Evolutionary conservation across 108 stramenopile genomes (phyloP).

Genomic region (Cyclotella baltica): DNA sequence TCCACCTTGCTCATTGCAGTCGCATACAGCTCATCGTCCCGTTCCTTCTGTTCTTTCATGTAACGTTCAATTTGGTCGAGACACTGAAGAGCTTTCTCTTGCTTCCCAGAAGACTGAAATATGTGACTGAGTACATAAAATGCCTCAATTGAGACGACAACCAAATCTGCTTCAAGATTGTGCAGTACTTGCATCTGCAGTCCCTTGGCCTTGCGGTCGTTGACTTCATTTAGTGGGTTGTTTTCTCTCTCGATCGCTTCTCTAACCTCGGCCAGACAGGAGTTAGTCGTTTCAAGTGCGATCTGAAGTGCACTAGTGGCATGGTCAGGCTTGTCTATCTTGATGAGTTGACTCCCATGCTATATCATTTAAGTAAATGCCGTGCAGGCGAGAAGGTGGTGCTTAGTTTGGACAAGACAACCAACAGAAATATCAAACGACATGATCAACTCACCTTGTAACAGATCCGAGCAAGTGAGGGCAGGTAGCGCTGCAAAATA

Average conservation of each 20-base stretch:
- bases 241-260: conserved; percentile 10
- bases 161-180: conserved; percentile 45
- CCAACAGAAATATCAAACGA: too few relatives aligned
- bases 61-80: conserved; percentile 47
- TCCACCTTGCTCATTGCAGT: conserved; percentile 31
- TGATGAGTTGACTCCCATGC: conserved; percentile 48
- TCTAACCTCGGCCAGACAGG: conserved; percentile 40
- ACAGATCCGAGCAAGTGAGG: conserved; percentile 49
- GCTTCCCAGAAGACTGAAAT: conserved; percentile 18
- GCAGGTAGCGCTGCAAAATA: conserved; percentile 42
- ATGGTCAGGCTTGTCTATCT: conserved; percentile 22
- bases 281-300: conserved; percentile 39
- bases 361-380: background rate
- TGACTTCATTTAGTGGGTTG: background rate
- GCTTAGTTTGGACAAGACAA: too few relatives aligned
- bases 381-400: too few relatives aligned
- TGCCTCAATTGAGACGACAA: conserved; percentile 49
- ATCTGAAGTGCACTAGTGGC: conserved; percentile 44
- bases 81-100: conserved; percentile 37
- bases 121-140: conserved; percentile 43
- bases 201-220: conserved; percentile 14
- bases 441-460: conserved; percentile 38
- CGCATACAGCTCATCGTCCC: conserved; percentile 32
- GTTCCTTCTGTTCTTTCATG: conserved; percentile 44
- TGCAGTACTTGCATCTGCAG: conserved; percentile 35